Evolutionary conservation across 1,139 yeast genomes (phyloP), one percentile per base, ranked within the genome.

Genomic region (Hemisphaericaspora xylofermentans): DNA sequence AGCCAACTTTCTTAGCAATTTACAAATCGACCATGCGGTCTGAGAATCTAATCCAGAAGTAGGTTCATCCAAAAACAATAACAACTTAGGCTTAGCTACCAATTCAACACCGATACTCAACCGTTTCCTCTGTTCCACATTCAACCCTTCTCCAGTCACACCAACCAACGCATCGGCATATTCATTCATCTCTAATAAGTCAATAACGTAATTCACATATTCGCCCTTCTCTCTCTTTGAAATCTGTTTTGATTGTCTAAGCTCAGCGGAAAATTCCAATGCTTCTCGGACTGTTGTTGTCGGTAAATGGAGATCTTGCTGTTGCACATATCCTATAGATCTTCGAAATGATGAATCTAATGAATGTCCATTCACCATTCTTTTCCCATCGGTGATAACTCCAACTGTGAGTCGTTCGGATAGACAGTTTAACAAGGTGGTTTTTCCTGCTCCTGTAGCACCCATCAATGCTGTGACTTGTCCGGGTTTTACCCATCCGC

Each of bases 401-500:
- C 70, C 70, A 35, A 58, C 41, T 26, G 67, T 63, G 18, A 64
- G 53, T 48, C 70, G 57, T 36, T 60, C 65, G 29, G 64, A 58
- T 46, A 61, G 53, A 47, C 59, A 53, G 46, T 61, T 61, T 54
- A 61, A 58, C 42, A 61, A 54, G 1, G 66, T 61, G 29, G 66
- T 61, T 43, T 61, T 61, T 48, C 66, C 66, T 28, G 66, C 66
- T 49, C 66, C 66, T 19, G 64, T 58, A 17, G 63, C 60, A 32
- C 66, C 60, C 60, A 56, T 68, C 61, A 41, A 53, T 44, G 51
- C 60, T 55, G 49, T 55, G 46, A 52, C 50, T 41, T 56, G 63
- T 29, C 68, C 68, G 1, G 68, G 68, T 43, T 60, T 60, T 21
- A 63, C 66, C 64, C 66, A 85, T 39, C 94, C 94, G 57, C 84